phyloP scores from a whole-genome alignment of 1,284 basidiomycete genomes.

The Singerocomus inundabilis region DNA sequence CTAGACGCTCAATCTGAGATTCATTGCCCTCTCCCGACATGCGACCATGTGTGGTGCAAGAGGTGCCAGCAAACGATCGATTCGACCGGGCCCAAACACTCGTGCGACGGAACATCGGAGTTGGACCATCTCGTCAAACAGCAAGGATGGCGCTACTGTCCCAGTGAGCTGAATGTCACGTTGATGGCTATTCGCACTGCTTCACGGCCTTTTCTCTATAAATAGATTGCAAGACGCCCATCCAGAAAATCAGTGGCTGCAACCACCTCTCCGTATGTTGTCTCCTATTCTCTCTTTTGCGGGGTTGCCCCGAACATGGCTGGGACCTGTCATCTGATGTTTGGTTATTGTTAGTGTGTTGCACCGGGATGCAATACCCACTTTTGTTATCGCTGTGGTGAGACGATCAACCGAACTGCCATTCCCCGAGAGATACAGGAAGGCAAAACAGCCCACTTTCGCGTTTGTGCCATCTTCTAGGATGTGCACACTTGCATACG shows the following conservation, averaged over 20 bases:
- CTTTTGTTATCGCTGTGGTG: conserved; percentile 60
- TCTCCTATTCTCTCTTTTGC: no score
- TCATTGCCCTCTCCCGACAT: conserved; percentile 45
- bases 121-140: conserved; percentile 50
- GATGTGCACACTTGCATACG: background rate
- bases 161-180: conserved; percentile 38
- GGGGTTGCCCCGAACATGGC: no score
- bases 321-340: no score
- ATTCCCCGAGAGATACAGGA: conserved; percentile 40
- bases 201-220: background rate
- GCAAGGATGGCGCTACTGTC: conserved; percentile 58
- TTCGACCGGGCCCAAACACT: conserved; percentile 41
- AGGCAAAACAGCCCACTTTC: conserved; percentile 47
- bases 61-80: conserved; percentile 46
- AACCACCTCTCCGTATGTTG: conserved; percentile 62
- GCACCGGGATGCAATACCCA: conserved; percentile 61
- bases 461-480: conserved; percentile 39
- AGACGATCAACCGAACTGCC: conserved; percentile 48
- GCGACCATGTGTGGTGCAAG: conserved; percentile 53
- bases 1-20: conserved; percentile 41
- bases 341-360: conserved; percentile 57
- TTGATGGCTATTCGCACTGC: background rate
- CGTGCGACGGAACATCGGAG: conserved; percentile 56
- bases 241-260: conserved; percentile 56
- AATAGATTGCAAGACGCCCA: conserved; percentile 56